Evolutionary conservation across 2,329 filamentous ascomycete species (phyloP), one percentile per base, ranked within the genome.

Genomic region (Fusarium acutatum): DNA sequence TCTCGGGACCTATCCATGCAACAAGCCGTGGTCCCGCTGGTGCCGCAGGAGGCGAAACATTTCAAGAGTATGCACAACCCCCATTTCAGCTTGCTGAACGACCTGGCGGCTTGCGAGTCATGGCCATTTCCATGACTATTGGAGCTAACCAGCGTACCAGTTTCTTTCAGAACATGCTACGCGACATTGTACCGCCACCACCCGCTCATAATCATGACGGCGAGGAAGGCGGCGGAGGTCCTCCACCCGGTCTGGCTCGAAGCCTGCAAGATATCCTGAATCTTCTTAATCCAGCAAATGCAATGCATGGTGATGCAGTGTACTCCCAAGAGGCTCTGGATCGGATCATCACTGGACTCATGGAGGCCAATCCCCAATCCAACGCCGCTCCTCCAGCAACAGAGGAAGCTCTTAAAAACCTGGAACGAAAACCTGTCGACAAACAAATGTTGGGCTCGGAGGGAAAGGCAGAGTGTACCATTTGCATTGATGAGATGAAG

Each of bases 251-350:
- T 26, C 78, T 82, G 44, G 75, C 77, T 30, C 70, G 77, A 58
- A 83, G 84, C 37, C 79, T 91, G 9, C 86, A 86, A 38, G 86
- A 88, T n/a, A 82, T 92, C 10, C 81, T 92, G 24, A 83, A 80
- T 81, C 40, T 92, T 30, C 81, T 91, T 43, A 87, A 86, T 60
- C 87, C 88, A 20, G 83, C 82, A n/a, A 84, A 86, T 64, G 86
- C 84, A 13, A 82, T 85, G 22, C 86, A 89, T 66, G 94, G 95
- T 26, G 96, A 98, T 81, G 94, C 92, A 13, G 96, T 97, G 3
- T 97, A 96, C 80, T 93, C 93, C 1, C 94, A 98, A 82, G 95
- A 97, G 83, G 95, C 93, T 6, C 85, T 98, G 37, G 96, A 99
- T 80, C 90, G 93, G 38, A 94, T 98, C 73, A 93, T 99, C 63